Base-by-base conservation (phyloP, 306 rosid genomes). In the Ormosia emarginata region DNA sequence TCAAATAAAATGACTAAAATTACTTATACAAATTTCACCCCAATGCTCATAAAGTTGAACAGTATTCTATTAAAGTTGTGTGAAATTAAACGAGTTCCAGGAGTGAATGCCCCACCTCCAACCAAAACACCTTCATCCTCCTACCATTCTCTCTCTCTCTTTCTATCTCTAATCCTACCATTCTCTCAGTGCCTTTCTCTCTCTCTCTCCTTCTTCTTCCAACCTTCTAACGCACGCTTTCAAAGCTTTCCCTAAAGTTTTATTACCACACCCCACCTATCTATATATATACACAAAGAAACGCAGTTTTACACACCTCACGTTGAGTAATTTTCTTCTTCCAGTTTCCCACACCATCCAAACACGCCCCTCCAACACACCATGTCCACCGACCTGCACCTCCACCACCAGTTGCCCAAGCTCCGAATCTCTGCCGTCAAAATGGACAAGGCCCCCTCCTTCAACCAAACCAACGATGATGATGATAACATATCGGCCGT, bases 141-240 rank as follows among this genome's bases (percentile, higher is more conserved):
- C 6, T 12, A 24, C 36, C 41, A 62, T 62, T n/a, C 24, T 52
- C 61, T 24, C 24, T 24, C 33, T 39, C 71, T 8, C 11, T 8
- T 7, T 43, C 39, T 5, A 2, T 43, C 1, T 43, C 56, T 5
- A 41, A 40, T 8, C 61, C 24, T 15, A 55, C 61, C 61, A 7
- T 18, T 17, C 8, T 6, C 62, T n/a, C 46, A n/a, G n/a, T n/a
- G n/a, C n/a, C n/a, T n/a, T n/a, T 62, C 65, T 69, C 52, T 57
- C 29, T 34, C 18, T 4, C 34, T 14, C 67, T 44, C 32, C 3
- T 0, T 11, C 18, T 32, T 11, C 24, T 29, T 56, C 68, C 44
- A n/a, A 64, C 89, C 89, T 86, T 86, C 89, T 49, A 86, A 83
- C 74, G 72, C 85, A 83, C 87, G 87, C 87, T 46, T 86, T 78